Evolutionary conservation across 2,329 filamentous ascomycete genomes (phyloP).

Genomic region (Penicillium sp.): DNA sequence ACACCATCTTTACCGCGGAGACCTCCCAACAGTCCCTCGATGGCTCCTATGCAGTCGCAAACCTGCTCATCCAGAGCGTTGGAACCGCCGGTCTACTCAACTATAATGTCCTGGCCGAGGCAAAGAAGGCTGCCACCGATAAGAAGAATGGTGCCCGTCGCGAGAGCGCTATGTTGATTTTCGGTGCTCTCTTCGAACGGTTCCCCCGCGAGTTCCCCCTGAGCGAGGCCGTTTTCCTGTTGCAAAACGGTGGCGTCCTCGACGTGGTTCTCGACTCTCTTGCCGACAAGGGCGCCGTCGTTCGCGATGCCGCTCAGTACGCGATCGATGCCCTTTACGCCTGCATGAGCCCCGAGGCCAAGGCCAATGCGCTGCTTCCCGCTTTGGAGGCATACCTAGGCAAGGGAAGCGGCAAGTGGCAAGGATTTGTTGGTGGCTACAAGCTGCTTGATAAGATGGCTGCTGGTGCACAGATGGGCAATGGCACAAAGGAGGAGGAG

Average conservation of each 20-base stretch:
- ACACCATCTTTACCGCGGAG: constrained; percentile 68
- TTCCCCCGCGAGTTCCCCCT: constrained; percentile 76
- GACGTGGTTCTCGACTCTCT: constrained; percentile 77
- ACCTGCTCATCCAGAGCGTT: constrained; percentile 64
- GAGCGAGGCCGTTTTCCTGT: constrained; percentile 77
- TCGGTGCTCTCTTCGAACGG: constrained; percentile 90
- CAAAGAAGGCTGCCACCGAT: constrained; percentile 79
- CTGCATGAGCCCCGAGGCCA: constrained; percentile 75
- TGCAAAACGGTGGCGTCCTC: constrained; percentile 77
- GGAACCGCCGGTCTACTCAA: constrained; percentile 63
- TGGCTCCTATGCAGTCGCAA: constrained; percentile 65
- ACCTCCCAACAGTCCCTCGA: constrained; percentile 70
- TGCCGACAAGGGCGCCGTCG: constrained; percentile 84
- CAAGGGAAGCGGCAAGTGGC: constrained; percentile 93
- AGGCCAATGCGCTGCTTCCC: constrained; percentile 80
- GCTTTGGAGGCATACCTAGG: constrained; percentile 72
- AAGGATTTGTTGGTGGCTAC: constrained; percentile 86
- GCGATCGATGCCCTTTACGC: constrained; percentile 86
- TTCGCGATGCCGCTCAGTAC: constrained; percentile 91
- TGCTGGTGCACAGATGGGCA: constrained; percentile 84
- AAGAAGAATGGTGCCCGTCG: constrained; percentile 88
- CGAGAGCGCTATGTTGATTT: constrained; percentile 91
- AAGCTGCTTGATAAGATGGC: constrained; percentile 90
- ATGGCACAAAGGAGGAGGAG: constrained; percentile 82
- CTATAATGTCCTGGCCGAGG: constrained; percentile 64